Conservation (phyloP, 1,139 yeast species). For the Saccharomyces hybrid region DNA sequence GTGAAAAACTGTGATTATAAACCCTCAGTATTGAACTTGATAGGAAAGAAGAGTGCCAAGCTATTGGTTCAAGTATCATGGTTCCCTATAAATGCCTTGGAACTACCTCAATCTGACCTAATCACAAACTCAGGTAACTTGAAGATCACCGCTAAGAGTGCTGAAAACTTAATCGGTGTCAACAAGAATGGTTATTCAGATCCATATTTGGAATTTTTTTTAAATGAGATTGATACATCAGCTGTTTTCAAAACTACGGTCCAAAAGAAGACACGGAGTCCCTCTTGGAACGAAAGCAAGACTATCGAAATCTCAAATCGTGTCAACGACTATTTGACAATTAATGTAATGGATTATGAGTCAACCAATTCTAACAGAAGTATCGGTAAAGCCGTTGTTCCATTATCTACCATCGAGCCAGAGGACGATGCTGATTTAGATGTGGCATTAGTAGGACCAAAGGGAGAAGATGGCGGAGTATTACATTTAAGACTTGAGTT, state of each 20-base stretch:
- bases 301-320: constrained; percentile 46
- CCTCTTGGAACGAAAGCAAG: constrained; percentile 65
- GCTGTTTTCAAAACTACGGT: constrained; percentile 61
- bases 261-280: constrained; percentile 74
- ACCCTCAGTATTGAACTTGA: constrained; percentile 48
- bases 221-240: constrained; percentile 48
- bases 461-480: constrained; percentile 54
- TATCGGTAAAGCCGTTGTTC: constrained; percentile 55
- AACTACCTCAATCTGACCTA: constrained; percentile 65
- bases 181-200: constrained; percentile 88
- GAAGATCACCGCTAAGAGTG: constrained; percentile 52
- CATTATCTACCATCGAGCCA: constrained; percentile 54
- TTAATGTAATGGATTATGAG: constrained; percentile 78
- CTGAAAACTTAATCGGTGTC: constrained; percentile 61
- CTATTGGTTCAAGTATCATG: constrained; percentile 59
- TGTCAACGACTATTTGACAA: constrained; percentile 47
- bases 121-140: constrained; percentile 67
- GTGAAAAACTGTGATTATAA: constrained; percentile 54
- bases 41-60: constrained; percentile 37
- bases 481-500: constrained; percentile 52
- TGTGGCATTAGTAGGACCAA: constrained; percentile 40
- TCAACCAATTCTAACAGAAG: constrained; percentile 78
- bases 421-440: constrained; percentile 44
- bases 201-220: constrained; percentile 63
- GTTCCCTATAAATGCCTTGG: constrained; percentile 58